Evolutionary conservation across 2,329 filamentous ascomycete species (phyloP).

Genomic region (Neurospora sp.): DNA sequence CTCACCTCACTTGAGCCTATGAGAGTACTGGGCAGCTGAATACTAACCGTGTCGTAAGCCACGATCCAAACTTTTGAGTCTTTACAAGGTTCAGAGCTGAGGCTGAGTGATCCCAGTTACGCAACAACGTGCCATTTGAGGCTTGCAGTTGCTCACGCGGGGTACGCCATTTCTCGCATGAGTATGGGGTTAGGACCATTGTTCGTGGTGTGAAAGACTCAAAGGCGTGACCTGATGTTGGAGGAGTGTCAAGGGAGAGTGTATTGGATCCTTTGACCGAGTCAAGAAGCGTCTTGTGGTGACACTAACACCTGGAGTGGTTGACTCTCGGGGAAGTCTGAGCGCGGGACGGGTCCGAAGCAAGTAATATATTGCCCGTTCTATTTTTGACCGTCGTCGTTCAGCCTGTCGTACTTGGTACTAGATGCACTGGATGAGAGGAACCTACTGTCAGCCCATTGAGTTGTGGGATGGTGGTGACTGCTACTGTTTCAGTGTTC

Average conservation of each 20-base stretch:
- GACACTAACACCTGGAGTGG: not conserved
- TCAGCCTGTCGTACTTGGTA: not conserved
- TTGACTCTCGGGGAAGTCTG: not conserved
- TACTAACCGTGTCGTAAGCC: not conserved
- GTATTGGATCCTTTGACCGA: not conserved
- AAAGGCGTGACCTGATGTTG: not conserved
- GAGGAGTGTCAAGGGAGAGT: not conserved
- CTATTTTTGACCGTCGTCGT: conserved; percentile 7
- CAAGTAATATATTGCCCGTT: conserved; percentile 1
- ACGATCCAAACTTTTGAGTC: not conserved
- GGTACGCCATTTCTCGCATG: not conserved
- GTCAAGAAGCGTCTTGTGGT: not conserved
- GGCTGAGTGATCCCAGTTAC: not conserved
- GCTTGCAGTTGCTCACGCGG: not conserved
- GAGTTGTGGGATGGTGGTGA: not conserved
- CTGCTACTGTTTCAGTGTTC: not conserved
- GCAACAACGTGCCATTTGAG: not conserved
- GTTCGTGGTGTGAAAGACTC: not conserved
- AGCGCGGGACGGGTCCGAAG: conserved; percentile 5
- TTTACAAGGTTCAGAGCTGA: not conserved
- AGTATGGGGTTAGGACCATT: not conserved
- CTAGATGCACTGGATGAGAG: not conserved
- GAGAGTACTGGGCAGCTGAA: not conserved
- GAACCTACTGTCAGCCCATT: not conserved
- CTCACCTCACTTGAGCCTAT: not conserved